Evolutionary conservation across 1,284 basidiomycete species (phyloP).

Genomic region (Pisolithus thermaeus): DNA sequence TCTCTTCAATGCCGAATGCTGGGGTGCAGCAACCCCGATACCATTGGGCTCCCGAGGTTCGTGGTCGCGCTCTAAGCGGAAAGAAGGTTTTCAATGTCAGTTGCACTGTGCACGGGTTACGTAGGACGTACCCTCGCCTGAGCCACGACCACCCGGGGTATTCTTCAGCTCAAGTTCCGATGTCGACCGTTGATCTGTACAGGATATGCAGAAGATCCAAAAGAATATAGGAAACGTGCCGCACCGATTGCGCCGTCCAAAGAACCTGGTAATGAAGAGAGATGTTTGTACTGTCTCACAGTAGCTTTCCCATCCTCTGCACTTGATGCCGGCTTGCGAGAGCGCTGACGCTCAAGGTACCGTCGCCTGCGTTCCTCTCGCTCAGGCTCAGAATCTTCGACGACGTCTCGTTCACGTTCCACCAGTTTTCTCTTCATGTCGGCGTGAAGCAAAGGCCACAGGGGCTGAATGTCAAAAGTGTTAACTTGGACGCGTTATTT

Average conservation of each 20-base stretch:
- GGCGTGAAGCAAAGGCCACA: not conserved
- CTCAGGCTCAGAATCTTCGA: conserved; percentile 68
- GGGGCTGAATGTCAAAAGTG: not conserved
- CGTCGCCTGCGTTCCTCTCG: conserved; percentile 40
- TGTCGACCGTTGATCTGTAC: too few species aligned
- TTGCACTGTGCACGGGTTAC: not conserved
- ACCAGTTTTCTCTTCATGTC: not conserved
- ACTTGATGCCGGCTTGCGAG: not conserved
- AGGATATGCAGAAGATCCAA: too few species aligned
- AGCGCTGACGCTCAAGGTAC: conserved; percentile 8
- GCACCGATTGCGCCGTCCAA: not conserved
- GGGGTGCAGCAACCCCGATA: not conserved
- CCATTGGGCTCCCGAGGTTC: not conserved
- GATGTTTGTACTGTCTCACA: not conserved
- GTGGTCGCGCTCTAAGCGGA: not conserved
- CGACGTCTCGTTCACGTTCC: conserved; percentile 32
- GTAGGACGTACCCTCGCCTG: not conserved
- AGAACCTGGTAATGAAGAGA: not conserved
- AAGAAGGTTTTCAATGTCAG: not conserved
- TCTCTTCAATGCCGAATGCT: not conserved
- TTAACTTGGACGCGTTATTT: conserved; percentile 27
- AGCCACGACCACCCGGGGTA: too few species aligned
- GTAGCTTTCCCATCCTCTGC: not conserved
- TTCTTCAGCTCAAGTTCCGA: too few species aligned
- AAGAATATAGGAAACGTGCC: too few species aligned